Conservation (phyloP, 495 filamentous ascomycete genomes). For the Glonium stellatum region DNA sequence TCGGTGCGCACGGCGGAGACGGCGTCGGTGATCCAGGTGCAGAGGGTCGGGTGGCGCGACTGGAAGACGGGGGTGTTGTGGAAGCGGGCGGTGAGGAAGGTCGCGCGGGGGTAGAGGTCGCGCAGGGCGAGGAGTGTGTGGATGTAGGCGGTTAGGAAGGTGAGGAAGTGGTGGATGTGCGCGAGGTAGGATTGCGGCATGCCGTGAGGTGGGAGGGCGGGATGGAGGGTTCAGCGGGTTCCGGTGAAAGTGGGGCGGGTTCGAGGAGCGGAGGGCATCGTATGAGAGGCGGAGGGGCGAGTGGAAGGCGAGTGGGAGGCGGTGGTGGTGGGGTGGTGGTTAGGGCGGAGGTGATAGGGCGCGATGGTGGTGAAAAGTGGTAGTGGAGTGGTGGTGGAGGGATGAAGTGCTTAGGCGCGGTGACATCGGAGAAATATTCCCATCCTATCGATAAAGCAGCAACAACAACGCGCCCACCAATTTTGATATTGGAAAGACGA, state of each 20-base stretch:
- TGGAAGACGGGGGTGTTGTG: slow-evolving; percentile 89
- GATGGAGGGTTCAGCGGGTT: background rate
- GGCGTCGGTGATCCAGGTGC: slow-evolving; percentile 82
- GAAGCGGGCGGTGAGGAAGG: slow-evolving; percentile 74
- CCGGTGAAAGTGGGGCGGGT: too few species aligned
- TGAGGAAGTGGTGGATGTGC: slow-evolving; percentile 54
- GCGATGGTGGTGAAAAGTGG: background rate
- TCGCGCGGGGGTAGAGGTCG: slow-evolving; percentile 67
- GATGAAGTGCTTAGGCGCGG: background rate
- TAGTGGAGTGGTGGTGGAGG: background rate
- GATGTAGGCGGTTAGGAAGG: slow-evolving; percentile 81
- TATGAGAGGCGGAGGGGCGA: background rate
- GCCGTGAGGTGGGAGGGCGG: slow-evolving; percentile 6
- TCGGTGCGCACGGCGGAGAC: slow-evolving; percentile 67
- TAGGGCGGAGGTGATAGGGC: too few species aligned
- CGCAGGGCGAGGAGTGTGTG: slow-evolving; percentile 92
- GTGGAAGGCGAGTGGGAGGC: background rate
- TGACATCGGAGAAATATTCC: background rate
- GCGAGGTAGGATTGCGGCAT: slow-evolving; percentile 39
- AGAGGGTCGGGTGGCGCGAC: slow-evolving; percentile 82
- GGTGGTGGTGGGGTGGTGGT: too few species aligned
- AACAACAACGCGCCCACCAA: background rate
- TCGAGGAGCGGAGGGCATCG: background rate
- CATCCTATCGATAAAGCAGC: background rate
- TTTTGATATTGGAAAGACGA: background rate